Conservation (phyloP, 176 grass and related monocot species). For the Avena atlantica region DNA sequence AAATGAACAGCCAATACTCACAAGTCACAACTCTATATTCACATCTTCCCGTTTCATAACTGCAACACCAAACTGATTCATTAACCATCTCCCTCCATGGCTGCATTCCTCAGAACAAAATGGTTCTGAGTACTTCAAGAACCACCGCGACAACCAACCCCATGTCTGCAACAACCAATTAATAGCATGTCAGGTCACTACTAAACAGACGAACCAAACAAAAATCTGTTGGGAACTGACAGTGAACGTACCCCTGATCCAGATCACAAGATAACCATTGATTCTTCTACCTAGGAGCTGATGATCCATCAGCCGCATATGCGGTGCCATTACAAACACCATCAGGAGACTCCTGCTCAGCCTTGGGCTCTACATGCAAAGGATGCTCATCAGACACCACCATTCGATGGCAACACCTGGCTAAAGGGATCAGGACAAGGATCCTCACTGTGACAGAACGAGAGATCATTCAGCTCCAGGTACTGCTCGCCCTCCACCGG, state of each 20-base stretch:
- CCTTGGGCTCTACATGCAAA: background rate
- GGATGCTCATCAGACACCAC: slow-evolving; percentile 4
- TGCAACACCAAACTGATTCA: background rate
- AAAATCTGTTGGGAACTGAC: slow-evolving; percentile 2
- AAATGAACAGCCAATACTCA: background rate
- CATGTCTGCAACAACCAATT: background rate
- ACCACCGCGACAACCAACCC: background rate
- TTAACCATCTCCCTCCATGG: background rate
- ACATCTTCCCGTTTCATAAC: background rate
- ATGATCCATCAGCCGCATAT: background rate
- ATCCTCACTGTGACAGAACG: slow-evolving; percentile 1
- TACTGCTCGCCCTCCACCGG: slow-evolving; percentile 42
- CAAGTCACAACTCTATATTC: background rate
- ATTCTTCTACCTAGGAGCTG: background rate
- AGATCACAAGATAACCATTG: slow-evolving; percentile 3
- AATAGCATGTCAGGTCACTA: background rate
- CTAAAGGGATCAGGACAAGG: too few species aligned
- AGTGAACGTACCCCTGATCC: background rate
- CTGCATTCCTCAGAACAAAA: background rate
- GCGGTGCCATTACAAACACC: background rate
- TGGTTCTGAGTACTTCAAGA: background rate
- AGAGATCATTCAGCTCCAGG: slow-evolving; percentile 65
- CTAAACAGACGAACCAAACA: background rate
- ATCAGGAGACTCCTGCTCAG: background rate
- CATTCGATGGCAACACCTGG: slow-evolving; percentile 27